A percentile compares a stretch with the other conserved stretches of the same genome.
Conservation (phyloP, 208 protist species). For the Acanthamoeba royreba region DNA sequence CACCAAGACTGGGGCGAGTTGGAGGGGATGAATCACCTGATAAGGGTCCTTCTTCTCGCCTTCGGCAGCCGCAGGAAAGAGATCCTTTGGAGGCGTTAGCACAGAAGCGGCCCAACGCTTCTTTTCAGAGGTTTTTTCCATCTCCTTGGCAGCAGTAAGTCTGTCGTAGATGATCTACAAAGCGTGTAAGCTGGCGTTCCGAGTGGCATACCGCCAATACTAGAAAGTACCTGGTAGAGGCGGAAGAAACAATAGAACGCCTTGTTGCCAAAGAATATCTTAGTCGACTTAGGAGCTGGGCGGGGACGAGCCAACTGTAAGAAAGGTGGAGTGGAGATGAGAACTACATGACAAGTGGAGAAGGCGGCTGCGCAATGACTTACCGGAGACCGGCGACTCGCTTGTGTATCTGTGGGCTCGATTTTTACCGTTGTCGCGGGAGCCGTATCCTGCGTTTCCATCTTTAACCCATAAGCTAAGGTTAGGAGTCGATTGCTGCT, state of each 20-base stretch:
- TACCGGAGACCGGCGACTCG: not conserved
- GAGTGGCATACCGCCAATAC: no score
- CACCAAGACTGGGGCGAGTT: not conserved
- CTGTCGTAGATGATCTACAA: slow-evolving; percentile 66
- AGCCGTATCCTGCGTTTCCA: not conserved
- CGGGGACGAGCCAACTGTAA: no score
- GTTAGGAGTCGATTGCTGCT: no score
- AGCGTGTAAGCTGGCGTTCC: no score
- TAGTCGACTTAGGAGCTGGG: not conserved
- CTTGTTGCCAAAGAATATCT: slow-evolving; percentile 67
- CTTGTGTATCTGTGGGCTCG: not conserved
- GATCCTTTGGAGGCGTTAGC: not conserved
- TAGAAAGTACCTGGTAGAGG: no score
- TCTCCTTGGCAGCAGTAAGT: slow-evolving; percentile 54
- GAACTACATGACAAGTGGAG: no score
- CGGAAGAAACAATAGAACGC: slow-evolving; percentile 67
- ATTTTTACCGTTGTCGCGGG: not conserved
- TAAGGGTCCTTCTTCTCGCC: not conserved
- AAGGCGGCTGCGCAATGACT: not conserved
- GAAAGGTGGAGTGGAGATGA: no score
- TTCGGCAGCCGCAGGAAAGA: not conserved
- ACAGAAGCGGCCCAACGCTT: slow-evolving; percentile 33
- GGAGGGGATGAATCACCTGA: not conserved
- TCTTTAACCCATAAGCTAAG: no score
- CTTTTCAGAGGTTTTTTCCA: slow-evolving; percentile 40